Conservation (phyloP, 345 rosid genomes). For the Anacardium occidentale region DNA sequence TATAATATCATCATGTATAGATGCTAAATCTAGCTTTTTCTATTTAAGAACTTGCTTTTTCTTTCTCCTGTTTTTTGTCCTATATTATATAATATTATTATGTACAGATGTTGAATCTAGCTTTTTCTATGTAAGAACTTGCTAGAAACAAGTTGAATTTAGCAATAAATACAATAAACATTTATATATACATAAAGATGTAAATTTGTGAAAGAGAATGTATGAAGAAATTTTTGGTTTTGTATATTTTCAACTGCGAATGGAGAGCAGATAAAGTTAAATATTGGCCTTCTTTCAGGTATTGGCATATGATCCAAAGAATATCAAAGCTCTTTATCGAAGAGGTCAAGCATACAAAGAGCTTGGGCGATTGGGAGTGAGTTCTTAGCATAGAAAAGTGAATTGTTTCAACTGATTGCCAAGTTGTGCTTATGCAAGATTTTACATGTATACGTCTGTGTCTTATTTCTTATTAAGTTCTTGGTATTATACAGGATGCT, state of each 20-base stretch:
- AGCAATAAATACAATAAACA: neutral
- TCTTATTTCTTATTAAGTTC: conserved; percentile 15
- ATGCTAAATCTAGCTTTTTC: conserved; percentile 4
- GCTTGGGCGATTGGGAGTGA: conserved; percentile 67
- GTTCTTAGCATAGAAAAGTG: conserved; percentile 33
- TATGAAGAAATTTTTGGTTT: neutral
- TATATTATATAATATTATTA: neutral
- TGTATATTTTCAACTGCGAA: neutral
- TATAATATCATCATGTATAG: neutral
- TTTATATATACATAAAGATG: too few species aligned
- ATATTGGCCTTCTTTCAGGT: conserved; percentile 48
- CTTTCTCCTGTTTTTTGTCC: neutral
- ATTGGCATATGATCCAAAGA: conserved; percentile 70
- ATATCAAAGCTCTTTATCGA: conserved; percentile 90
- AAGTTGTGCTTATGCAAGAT: conserved; percentile 4
- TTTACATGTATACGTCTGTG: neutral
- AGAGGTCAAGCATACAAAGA: conserved; percentile 96
- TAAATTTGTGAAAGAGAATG: neutral
- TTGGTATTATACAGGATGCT: conserved; percentile 58
- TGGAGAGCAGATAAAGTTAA: neutral
- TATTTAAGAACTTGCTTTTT: neutral
- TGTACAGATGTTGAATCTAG: neutral
- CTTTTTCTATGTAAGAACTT: neutral
- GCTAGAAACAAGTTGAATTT: neutral
- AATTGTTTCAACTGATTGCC: conserved; percentile 19